Evolutionary conservation across 108 stramenopile genomes (phyloP).

Genomic region (Aurantiochytrium sp.): DNA sequence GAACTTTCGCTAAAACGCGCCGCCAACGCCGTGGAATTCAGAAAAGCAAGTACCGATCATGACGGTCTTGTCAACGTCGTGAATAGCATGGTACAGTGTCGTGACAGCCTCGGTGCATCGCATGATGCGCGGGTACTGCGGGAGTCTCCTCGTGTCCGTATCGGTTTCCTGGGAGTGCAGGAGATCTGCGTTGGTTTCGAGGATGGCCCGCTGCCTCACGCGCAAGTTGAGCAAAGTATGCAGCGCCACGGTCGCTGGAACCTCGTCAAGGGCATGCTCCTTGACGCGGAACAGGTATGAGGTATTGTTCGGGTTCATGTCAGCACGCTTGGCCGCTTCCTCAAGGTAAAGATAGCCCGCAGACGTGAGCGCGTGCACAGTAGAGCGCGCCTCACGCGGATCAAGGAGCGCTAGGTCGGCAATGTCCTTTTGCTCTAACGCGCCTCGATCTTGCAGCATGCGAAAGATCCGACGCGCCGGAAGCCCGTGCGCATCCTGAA

Average conservation of each 20-base stretch:
- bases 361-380: neutral
- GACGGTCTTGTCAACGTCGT: neutral
- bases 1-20: neutral
- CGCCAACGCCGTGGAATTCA: neutral
- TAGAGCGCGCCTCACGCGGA: neutral
- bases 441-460: neutral
- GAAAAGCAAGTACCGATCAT: neutral
- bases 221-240: neutral
- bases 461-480: neutral
- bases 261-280: neutral
- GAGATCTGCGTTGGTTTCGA: neutral
- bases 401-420: neutral
- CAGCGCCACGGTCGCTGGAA: neutral
- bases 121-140: neutral
- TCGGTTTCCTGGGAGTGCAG: neutral
- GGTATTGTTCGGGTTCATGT: slow-evolving; percentile 7
- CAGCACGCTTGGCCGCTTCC: neutral
- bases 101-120: neutral
- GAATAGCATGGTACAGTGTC: neutral
- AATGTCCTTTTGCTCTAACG: neutral
- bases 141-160: neutral
- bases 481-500: neutral
- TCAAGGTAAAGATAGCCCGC: neutral
- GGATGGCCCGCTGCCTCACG: neutral
- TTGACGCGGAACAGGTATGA: neutral